Evolutionary conservation across 257 asterid genomes (phyloP), one percentile per base, ranked within the genome.

Genomic region (Verbena officinalis): DNA sequence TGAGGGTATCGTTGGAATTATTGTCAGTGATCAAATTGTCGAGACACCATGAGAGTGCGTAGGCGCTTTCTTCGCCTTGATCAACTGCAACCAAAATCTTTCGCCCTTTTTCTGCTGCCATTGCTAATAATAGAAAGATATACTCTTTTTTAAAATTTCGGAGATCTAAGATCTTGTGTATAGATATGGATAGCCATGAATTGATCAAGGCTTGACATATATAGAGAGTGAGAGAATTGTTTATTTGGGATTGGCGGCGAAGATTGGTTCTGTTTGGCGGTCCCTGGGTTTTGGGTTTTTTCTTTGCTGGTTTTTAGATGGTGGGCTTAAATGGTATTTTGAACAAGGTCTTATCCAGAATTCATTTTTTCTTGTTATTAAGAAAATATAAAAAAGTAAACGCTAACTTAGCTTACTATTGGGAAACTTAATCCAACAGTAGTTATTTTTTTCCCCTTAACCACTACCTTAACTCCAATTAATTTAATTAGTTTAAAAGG

Each of bases 41-140:
- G 57, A 87, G 80, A 21, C 89, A 87, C 97, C 97, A 87, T 34
- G 87, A 68, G 44, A 89, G 84, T 0, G 95, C 95, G 34, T 87
- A 79, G 9, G 44, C 19, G 73, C 95, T 84, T 72, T 89, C 97
- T 0, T 84, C 87, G 8, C 97, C 75, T 82, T 80, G 87, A 62
- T 87, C 97, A 0, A 89, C 83, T 1, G 91, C 95, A 13, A 84
- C 84, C 73, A 89, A 71, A 39, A 89, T 79, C 81, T 65, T 82
- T 9, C 87, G 74, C 39, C 62, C 80, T 45, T 61, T 65, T 65
- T 65, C 85, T 46, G 67, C 86, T 51, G 69, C 78, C 36, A 43
- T 74, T 23, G 13, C 62, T 61, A 10, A 0, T 9, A 27, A 27
- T 27, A 27, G 33, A 27, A 27, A 27, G 33, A 27, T 27, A 27